Base-by-base conservation (phyloP, 2,329 filamentous ascomycete genomes). In the Cylindrodendrum hubeiense region DNA sequence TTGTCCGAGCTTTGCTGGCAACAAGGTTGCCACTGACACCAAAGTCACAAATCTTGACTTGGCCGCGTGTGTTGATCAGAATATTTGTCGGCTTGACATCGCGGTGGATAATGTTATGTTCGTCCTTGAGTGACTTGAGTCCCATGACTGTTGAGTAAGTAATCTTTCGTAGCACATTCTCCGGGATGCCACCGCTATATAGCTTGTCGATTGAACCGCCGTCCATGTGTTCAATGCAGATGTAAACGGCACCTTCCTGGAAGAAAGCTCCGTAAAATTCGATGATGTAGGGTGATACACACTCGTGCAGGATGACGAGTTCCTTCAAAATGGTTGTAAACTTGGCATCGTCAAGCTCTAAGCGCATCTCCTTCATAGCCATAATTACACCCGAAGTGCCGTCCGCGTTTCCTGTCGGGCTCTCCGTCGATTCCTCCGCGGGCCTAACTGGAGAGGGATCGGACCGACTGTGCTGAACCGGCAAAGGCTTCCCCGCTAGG, bases 51-150 rank as follows among this genome's bases (percentile, higher is more conserved):
- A 99, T 97, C 82, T 99, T 99, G 84, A 98, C 87, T 76, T 98
- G 94, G 1, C 96, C 96, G 44, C 87, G 87, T 2, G 91, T 93
- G 80, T 98, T 99, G 79, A 94, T 90, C 2, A 99, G 86, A 65
- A 99, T 98, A 75, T 99, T 99, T n/a, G 96, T 99, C 2, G 96
- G 96, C 80, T 99, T 99, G 69, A 99, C 96, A 77, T 99, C 96
- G 69, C 96, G 91, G 78, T 99, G 96, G 70, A 99, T 99, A 80
- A 99, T 99, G 81, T 97, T 98, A 84, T 99, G 96, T 67, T 98
- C 94, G 67, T 99, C 96, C 79, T 99, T 99, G 66, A 99, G 83
- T 21, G 91, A 90, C 82, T 97, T 98, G 67, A 99, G 85, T 0
- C 96, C 96, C 87, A 95, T 93, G 7, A 96, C 90, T 0, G 96